Percentiles rank a stretch among this genome's conserved stretches.
phyloP scores from a whole-genome alignment of 106 monocot genomes.

The Chionographis japonica region DNA sequence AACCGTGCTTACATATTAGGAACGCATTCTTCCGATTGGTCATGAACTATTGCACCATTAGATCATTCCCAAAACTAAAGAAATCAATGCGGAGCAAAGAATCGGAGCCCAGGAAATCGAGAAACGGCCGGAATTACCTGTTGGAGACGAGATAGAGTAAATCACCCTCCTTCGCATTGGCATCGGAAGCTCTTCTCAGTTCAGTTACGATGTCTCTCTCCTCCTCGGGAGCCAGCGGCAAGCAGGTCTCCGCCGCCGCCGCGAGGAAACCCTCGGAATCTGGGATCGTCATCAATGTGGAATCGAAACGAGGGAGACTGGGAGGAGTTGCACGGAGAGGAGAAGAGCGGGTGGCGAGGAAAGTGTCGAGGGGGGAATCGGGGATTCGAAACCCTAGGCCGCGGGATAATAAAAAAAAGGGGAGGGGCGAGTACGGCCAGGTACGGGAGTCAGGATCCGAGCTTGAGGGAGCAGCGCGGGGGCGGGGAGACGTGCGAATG shows the following conservation, averaged over 20 bases:
- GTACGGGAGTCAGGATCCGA: too few relatives aligned
- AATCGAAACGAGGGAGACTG: neutral
- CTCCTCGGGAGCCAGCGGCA: neutral
- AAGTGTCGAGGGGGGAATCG: neutral
- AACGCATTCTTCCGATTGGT: too few relatives aligned
- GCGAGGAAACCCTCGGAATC: neutral
- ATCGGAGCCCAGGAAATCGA: too few relatives aligned
- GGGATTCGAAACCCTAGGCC: neutral
- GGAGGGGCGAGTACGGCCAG: too few relatives aligned
- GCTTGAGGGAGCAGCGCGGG: too few relatives aligned
- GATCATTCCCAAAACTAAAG: too few relatives aligned
- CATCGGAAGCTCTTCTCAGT: neutral
- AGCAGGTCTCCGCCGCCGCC: too few relatives aligned
- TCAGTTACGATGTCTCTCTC: neutral
- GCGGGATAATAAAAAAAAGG: too few relatives aligned
- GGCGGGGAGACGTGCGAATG: too few relatives aligned
- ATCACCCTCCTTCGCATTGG: neutral
- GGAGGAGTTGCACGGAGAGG: neutral
- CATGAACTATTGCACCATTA: too few relatives aligned
- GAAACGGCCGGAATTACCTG: neutral
- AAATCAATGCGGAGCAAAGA: too few relatives aligned
- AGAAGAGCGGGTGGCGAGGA: neutral
- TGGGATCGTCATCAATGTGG: neutral
- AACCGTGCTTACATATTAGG: too few relatives aligned
- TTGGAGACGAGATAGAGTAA: neutral